A percentile compares a stretch with the other conserved stretches of the same genome.
Conservation (phyloP, 164 flowering plant species). For the Brasenia schreberi region DNA sequence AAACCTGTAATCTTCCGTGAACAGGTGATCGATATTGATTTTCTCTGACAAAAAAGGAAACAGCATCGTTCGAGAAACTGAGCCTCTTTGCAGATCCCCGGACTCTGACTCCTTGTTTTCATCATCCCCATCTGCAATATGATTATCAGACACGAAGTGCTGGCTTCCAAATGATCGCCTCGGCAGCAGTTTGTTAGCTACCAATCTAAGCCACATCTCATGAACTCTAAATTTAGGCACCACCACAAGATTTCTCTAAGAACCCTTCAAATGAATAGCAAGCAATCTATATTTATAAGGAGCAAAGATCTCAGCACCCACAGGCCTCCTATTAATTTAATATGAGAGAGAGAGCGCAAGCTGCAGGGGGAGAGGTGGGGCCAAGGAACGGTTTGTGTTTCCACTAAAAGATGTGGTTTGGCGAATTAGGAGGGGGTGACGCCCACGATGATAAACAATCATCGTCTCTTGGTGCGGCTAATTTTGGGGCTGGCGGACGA, state of each 20-base stretch:
- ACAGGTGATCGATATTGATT: background rate
- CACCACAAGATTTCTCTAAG: background rate
- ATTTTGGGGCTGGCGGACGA: background rate
- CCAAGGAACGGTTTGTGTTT: background rate
- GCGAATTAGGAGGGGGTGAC: background rate
- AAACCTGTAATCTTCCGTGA: background rate
- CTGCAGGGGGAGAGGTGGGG: too few relatives aligned
- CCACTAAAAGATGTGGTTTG: background rate
- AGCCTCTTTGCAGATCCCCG: background rate
- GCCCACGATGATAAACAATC: background rate
- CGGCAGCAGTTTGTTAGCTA: slow-evolving; percentile 1
- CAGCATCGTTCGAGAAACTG: background rate
- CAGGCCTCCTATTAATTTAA: background rate
- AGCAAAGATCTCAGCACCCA: background rate
- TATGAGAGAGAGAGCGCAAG: background rate
- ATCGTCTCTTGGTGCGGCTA: background rate
- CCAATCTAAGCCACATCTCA: slow-evolving; percentile 2
- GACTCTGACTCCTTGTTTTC: background rate
- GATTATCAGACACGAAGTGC: background rate
- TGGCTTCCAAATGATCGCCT: background rate
- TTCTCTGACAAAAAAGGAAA: background rate
- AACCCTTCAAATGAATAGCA: background rate
- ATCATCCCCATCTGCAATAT: background rate
- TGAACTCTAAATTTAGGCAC: background rate
- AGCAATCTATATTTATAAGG: background rate